Evolutionary conservation across 2,329 filamentous ascomycete species (phyloP), one percentile per base, ranked within the genome.

Genomic region (Trichophyton rubrum): DNA sequence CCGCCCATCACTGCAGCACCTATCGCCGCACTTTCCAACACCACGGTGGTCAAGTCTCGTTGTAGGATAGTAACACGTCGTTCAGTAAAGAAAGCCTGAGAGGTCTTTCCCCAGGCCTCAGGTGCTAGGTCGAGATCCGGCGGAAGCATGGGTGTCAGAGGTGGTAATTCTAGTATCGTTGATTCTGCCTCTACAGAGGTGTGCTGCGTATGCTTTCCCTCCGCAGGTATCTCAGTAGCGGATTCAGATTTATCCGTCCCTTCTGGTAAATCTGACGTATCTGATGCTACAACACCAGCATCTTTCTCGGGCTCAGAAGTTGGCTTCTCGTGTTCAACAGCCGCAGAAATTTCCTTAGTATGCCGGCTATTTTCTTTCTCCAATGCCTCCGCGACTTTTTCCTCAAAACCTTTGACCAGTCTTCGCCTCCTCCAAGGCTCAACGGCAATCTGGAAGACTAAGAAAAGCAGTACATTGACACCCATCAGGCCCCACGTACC

Each of bases 401-500:
- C 87, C 65, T 90, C 88, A 67, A 93, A 89, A 24, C 88, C 91
- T 66, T 81, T 84, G 61, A 97, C 89, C 63, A 99, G 82, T 67
- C 90, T 80, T 69, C 79, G 80, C 67, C 93, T 80, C 67, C 90
- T 85, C 90, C 92, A 97, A 3, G 93, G 93, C 79, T 99, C 92
- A 63, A 96, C 86, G 20, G 93, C 84, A 67, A 95, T 86, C 74
- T 96, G 86, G 67, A 95, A 85, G 17, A 91, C 80, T 59, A 99
- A 75, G 70, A 99, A 89, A 55, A 99, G 76, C 63, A 97, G 72
- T 35, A 97, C 88, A 71, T 99, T 99, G 69, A 97, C 83, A 24
- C 92, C 92, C 93, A 99, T 99, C 63, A 99, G 77, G 0, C 92
- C 93, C 85, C 95, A 97, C 0, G 93, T 99, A 40, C 95, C 92